phyloP scores from a whole-genome alignment of 1,284 basidiomycete species.

The Leccinum ponderosum region DNA sequence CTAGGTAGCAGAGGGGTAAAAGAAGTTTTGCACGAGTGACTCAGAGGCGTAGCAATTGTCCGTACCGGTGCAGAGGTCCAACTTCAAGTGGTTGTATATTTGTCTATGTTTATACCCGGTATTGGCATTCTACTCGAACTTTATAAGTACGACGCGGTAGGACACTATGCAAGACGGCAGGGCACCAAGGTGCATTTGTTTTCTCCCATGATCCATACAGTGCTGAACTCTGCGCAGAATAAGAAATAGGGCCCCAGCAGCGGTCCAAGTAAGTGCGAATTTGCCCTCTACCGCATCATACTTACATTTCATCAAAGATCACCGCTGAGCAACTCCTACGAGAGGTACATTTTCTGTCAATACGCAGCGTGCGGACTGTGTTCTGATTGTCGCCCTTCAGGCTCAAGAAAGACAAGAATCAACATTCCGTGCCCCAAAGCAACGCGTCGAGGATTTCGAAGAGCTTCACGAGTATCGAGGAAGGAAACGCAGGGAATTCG shows the following conservation, averaged over 20 bases:
- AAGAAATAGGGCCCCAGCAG: conserved; percentile 92
- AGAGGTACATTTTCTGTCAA: conserved; percentile 57
- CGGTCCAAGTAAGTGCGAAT: conserved; percentile 68
- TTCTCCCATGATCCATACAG: neutral
- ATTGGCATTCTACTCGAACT: neutral
- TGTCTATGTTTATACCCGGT: conserved; percentile 20
- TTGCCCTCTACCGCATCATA: neutral
- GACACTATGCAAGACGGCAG: conserved; percentile 53
- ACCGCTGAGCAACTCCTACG: conserved; percentile 97
- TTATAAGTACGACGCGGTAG: neutral
- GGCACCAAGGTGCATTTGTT: conserved; percentile 45
- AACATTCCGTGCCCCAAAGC: conserved; percentile 87
- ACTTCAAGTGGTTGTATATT: conserved; percentile 9
- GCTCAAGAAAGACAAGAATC: conserved; percentile 97
- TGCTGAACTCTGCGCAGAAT: conserved; percentile 50
- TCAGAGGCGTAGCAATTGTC: neutral
- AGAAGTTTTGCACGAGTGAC: conserved; percentile 14
- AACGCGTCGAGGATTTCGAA: conserved; percentile 95
- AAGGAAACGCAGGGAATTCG: conserved; percentile 94
- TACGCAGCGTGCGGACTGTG: neutral
- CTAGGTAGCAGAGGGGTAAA: conserved; percentile 29
- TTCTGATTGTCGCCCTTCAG: conserved; percentile 36
- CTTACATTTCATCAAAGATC: conserved; percentile 56
- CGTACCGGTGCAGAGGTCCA: neutral
- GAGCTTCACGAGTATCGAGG: conserved; percentile 96